These are phyloP conservation scores for Echites panduratus DNA, from an alignment of 257 asterid genomes.

Conservation along the genomic window DNA sequence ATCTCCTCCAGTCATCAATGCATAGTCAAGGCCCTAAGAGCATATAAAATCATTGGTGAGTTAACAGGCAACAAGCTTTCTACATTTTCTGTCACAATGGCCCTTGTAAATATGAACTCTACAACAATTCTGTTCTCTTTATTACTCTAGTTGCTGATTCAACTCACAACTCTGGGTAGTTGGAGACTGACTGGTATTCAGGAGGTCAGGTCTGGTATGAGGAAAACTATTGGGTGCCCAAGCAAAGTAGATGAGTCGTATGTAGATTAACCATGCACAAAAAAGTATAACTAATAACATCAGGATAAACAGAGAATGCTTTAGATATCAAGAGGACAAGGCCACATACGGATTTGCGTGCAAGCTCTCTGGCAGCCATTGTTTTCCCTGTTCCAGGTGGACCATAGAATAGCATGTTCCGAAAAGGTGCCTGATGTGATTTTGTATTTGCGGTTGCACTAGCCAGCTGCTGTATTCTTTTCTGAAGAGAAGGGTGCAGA, in stretches of 20 bases:
- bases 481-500: conserved; percentile 80
- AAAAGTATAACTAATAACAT: background rate
- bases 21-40: conserved; percentile 88
- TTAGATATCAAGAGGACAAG: conserved; percentile 2
- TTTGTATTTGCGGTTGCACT: conserved; percentile 85
- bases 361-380: conserved; percentile 98
- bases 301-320: background rate
- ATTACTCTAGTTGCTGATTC: background rate
- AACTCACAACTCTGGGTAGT: background rate
- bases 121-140: background rate
- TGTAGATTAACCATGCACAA: background rate
- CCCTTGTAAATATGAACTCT: background rate
- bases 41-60: conserved; percentile 8
- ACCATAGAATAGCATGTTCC: conserved; percentile 93
- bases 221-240: background rate
- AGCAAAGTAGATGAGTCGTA: background rate
- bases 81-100: background rate
- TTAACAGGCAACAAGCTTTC: background rate
- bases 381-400: conserved; percentile 99
- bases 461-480: conserved; percentile 70
- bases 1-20: conserved; percentile 98
- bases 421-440: conserved; percentile 83
- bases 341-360: conserved; percentile 72
- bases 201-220: background rate
- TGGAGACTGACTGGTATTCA: background rate